Evolutionary conservation across 176 grass and related monocot species (phyloP).

Genomic region (Triticum dicoccoides): DNA sequence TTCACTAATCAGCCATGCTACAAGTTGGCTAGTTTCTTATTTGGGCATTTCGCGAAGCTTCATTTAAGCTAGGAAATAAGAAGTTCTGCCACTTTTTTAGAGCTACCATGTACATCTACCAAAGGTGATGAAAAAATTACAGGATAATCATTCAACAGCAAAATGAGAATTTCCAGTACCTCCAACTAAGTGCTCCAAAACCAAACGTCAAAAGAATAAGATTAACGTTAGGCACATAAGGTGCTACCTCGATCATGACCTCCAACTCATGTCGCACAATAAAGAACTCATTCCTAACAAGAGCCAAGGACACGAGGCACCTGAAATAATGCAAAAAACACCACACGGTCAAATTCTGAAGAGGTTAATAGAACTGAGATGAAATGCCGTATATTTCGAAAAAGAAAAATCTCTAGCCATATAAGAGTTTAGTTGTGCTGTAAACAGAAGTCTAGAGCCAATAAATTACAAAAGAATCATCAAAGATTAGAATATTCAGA

Average conservation of each 20-base stretch:
- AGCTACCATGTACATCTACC: not conserved
- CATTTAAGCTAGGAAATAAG: not conserved
- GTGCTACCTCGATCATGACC: slow-evolving; percentile 77
- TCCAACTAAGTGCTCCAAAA: not conserved
- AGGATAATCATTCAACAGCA: not conserved
- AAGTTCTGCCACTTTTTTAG: not conserved
- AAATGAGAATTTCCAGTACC: too few species aligned
- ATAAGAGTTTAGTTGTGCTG: not conserved
- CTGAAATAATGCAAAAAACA: slow-evolving; percentile 31
- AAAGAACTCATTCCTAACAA: slow-evolving; percentile 64
- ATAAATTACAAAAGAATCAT: slow-evolving; percentile 1
- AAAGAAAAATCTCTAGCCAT: not conserved
- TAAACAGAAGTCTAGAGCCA: not conserved
- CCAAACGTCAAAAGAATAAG: not conserved
- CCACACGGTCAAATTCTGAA: not conserved
- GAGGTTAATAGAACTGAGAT: not conserved
- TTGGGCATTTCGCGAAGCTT: not conserved
- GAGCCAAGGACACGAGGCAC: slow-evolving; percentile 52
- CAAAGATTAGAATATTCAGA: not conserved
- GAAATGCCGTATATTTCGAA: not conserved
- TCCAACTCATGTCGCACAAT: slow-evolving; percentile 54
- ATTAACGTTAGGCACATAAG: not conserved
- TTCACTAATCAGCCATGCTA: not conserved
- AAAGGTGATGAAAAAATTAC: not conserved
- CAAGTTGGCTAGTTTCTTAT: not conserved